phyloP scores from a whole-genome alignment of 108 stramenopile species.

The Fragilaria crotonensis region DNA sequence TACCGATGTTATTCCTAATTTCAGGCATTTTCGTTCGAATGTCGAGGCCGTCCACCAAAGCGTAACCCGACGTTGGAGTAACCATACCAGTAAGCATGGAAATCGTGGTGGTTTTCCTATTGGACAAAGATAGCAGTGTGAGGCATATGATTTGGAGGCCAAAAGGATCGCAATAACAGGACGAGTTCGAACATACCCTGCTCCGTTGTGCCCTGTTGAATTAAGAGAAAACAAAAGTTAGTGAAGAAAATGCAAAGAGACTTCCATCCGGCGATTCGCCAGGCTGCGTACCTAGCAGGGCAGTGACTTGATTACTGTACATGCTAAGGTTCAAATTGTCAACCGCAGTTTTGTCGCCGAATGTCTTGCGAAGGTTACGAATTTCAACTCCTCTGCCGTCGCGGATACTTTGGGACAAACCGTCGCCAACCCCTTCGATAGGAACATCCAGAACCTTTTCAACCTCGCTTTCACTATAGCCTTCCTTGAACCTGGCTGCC shows the following conservation, averaged over 20 bases:
- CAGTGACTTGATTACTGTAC: conserved; percentile 89
- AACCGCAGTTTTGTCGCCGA: conserved; percentile 91
- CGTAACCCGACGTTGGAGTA: conserved; percentile 79
- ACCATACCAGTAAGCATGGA: conserved; percentile 91
- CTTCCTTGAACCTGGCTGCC: conserved; percentile 3
- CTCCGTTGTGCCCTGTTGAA: background rate
- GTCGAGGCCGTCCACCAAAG: conserved; percentile 72
- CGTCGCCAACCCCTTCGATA: conserved; percentile 46
- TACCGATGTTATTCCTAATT: conserved; percentile 74
- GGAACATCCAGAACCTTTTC: conserved; percentile 24
- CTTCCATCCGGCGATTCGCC: background rate
- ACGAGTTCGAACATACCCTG: background rate
- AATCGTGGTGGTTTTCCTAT: conserved; percentile 66
- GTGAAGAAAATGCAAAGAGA: background rate
- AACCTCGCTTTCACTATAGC: conserved; percentile 2
- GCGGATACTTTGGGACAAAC: conserved; percentile 32
- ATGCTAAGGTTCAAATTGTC: conserved; percentile 79
- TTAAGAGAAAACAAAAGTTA: background rate
- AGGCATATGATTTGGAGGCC: too few species aligned
- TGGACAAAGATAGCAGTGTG: too few species aligned
- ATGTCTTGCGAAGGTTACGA: conserved; percentile 54
- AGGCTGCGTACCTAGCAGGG: conserved; percentile 72
- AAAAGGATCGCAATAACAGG: too few species aligned
- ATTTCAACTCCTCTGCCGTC: conserved; percentile 58
- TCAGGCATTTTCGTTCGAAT: conserved; percentile 51